Conservation (phyloP, 352 stramenopile genomes). For the Phytophthora vignae region DNA sequence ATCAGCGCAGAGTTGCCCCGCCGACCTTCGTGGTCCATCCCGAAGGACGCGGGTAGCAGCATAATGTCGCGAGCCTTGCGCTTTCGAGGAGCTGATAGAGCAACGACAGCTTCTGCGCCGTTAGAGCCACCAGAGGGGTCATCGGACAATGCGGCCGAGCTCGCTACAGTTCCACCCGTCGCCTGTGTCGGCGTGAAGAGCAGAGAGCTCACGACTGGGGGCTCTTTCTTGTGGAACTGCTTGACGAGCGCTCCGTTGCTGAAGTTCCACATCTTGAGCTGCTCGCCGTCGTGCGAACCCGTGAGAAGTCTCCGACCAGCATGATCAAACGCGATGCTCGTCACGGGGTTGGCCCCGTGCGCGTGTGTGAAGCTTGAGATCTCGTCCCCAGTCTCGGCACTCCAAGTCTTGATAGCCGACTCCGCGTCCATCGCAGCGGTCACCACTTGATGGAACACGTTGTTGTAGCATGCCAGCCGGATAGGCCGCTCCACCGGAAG, state of each 20-base stretch:
- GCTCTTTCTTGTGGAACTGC: slow-evolving; percentile 79
- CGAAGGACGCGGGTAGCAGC: slow-evolving; percentile 65
- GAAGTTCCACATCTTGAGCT: slow-evolving; percentile 93
- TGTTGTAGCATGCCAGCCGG: slow-evolving; percentile 77
- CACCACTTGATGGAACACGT: slow-evolving; percentile 86
- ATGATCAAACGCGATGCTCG: slow-evolving; percentile 84
- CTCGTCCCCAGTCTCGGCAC: slow-evolving; percentile 83
- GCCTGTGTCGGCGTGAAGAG: slow-evolving; percentile 33
- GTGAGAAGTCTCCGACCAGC: slow-evolving; percentile 82
- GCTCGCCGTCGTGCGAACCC: slow-evolving; percentile 75
- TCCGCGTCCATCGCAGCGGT: slow-evolving; percentile 78
- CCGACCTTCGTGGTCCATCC: slow-evolving; percentile 63
- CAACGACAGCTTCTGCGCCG: slow-evolving; percentile 9
- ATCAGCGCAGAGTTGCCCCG: slow-evolving; percentile 40
- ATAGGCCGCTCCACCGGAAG: slow-evolving; percentile 39
- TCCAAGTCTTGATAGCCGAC: slow-evolving; percentile 86
- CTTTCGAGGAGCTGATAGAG: slow-evolving; percentile 28
- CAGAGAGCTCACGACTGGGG: slow-evolving; percentile 28
- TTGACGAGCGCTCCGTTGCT: slow-evolving; percentile 88
- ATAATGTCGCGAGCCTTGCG: slow-evolving; percentile 72
- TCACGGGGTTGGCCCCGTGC: slow-evolving; percentile 75
- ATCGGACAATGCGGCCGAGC: slow-evolving; percentile 18
- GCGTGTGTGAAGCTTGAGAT: slow-evolving; percentile 83
- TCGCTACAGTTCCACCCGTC: slow-evolving; percentile 29
- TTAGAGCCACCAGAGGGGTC: slow-evolving; percentile 10